Evolutionary conservation across 768 basidiomycete genomes (phyloP).

Genomic region (Tylopilus sp.): DNA sequence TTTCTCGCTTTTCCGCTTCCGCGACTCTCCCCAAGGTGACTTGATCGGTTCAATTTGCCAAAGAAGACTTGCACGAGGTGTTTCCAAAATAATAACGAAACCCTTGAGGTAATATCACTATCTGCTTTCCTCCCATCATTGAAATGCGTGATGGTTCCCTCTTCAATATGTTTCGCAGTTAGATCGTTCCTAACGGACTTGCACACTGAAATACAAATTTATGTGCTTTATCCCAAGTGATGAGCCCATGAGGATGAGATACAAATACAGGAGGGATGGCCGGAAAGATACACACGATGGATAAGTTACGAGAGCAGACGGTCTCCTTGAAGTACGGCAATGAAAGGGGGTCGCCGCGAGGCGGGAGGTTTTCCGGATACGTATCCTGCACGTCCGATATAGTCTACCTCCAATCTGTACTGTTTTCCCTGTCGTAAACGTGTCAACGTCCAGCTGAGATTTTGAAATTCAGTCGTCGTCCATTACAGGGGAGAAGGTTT

Average conservation of each 20-base stretch:
- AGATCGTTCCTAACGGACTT: slow-evolving; percentile 27
- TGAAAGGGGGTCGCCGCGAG: slow-evolving; percentile 58
- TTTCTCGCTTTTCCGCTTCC: slow-evolving; percentile 10
- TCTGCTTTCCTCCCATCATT: slow-evolving; percentile 23
- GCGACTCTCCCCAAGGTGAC: slow-evolving; percentile 18
- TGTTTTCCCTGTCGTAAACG: slow-evolving; percentile 58
- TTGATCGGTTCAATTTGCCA: slow-evolving; percentile 13
- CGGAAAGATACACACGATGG: slow-evolving; percentile 23
- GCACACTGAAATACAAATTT: slow-evolving; percentile 16
- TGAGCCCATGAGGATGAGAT: slow-evolving; percentile 29
- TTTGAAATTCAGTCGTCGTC: neutral
- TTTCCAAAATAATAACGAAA: slow-evolving; percentile 24
- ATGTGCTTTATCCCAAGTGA: slow-evolving; percentile 18
- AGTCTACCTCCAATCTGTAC: slow-evolving; percentile 66
- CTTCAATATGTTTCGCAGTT: slow-evolving; percentile 23
- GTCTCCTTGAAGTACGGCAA: slow-evolving; percentile 54
- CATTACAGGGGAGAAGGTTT: neutral
- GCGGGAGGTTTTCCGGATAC: slow-evolving; percentile 46
- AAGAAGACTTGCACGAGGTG: slow-evolving; percentile 26
- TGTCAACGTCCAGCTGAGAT: slow-evolving; percentile 70
- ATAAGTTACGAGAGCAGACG: slow-evolving; percentile 29
- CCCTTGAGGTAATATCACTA: slow-evolving; percentile 34
- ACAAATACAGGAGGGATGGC: slow-evolving; percentile 28
- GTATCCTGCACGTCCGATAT: slow-evolving; percentile 64
- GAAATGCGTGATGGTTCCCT: slow-evolving; percentile 33